phyloP scores from a whole-genome alignment of 148 eudicot genomes.

The Nepenthes gracilis region DNA sequence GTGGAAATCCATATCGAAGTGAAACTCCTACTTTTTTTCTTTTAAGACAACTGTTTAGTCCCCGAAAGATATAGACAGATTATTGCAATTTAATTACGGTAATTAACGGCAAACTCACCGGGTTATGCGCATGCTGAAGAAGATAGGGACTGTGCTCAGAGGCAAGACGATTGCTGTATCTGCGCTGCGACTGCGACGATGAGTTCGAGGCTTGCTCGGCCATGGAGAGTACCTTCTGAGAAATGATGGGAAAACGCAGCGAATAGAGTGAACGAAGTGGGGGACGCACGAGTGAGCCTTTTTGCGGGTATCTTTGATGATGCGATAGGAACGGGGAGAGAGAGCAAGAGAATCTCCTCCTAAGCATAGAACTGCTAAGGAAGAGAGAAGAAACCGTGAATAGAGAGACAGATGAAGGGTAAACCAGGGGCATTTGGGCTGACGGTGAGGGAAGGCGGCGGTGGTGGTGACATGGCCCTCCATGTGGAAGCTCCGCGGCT shows the following conservation, averaged over 20 bases:
- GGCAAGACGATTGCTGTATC: slow-evolving; percentile 62
- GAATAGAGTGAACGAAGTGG: background rate
- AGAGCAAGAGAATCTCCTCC: slow-evolving; percentile 1
- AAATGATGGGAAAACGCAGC: background rate
- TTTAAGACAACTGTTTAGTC: too few relatives aligned
- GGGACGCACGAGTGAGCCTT: background rate
- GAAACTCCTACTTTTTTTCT: too few relatives aligned
- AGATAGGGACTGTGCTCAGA: slow-evolving; percentile 95
- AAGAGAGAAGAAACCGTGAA: background rate
- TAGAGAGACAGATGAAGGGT: too few relatives aligned
- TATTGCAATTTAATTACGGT: too few relatives aligned
- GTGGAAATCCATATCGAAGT: too few relatives aligned
- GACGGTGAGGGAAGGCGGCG: too few relatives aligned
- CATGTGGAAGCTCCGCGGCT: too few relatives aligned
- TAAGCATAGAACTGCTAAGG: background rate
- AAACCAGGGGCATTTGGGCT: too few relatives aligned
- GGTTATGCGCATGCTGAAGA: slow-evolving; percentile 98
- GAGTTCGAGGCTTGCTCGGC: background rate
- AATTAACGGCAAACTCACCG: slow-evolving; percentile 26
- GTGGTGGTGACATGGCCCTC: too few relatives aligned
- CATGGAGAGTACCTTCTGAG: background rate
- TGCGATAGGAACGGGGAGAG: background rate
- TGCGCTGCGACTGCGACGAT: slow-evolving; percentile 5
- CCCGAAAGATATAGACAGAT: too few relatives aligned
- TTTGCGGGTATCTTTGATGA: background rate